Evolutionary conservation across 306 rosid species (phyloP).

Genomic region (Luffa aegyptiaca): DNA sequence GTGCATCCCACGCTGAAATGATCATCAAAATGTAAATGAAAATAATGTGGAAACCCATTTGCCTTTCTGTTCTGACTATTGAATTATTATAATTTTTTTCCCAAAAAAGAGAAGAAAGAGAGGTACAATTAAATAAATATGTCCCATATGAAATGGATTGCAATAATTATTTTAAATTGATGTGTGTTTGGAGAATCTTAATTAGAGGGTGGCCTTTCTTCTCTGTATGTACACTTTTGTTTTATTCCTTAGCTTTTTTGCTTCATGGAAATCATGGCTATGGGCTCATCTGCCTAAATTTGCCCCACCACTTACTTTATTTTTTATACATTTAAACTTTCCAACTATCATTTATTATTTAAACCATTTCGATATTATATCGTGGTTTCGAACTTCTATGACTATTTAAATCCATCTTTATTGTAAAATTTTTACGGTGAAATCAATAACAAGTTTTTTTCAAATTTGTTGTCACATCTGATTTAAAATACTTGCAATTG

Average conservation of each 20-base stretch:
- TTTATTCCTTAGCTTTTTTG: neutral
- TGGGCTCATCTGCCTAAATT: neutral
- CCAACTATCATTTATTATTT: neutral
- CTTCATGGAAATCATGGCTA: neutral
- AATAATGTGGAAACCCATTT: neutral
- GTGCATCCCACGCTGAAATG: slow-evolving; percentile 1
- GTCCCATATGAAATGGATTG: neutral
- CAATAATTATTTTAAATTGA: neutral
- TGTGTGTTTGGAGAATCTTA: neutral
- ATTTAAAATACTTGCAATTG: too few species aligned
- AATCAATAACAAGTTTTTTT: too few species aligned
- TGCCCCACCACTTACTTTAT: neutral
- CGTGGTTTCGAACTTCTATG: too few species aligned
- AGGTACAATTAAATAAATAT: neutral
- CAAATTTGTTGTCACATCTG: too few species aligned
- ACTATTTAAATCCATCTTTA: too few species aligned
- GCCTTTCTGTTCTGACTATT: neutral
- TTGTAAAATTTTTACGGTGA: too few species aligned
- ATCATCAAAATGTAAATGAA: neutral
- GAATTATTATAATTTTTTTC: neutral
- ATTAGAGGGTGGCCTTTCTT: neutral
- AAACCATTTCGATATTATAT: too few species aligned
- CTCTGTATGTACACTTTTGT: neutral
- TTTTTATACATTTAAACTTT: too few species aligned
- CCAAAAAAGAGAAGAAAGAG: neutral